These are phyloP conservation scores for Chlorella sp. DNA, from an alignment of 139 green algal genomes.

Conservation along the genomic window DNA sequence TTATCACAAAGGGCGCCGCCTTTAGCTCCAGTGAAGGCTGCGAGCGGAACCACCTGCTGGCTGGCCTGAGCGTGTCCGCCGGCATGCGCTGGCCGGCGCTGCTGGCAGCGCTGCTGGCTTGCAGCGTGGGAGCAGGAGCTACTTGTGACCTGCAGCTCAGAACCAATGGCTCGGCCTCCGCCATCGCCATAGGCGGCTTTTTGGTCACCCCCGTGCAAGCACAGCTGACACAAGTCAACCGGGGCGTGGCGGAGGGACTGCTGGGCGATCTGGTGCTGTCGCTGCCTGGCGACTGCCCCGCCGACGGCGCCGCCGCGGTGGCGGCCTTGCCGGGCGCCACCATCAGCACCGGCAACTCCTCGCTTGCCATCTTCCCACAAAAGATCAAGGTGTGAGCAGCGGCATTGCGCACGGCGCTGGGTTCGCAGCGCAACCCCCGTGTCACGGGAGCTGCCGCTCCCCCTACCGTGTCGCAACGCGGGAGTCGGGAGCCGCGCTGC, in stretches of 20 bases:
- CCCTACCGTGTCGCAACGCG: too few relatives aligned
- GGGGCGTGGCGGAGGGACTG: not conserved
- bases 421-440: not conserved
- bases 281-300: constrained; percentile 13
- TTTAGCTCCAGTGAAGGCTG: too few relatives aligned
- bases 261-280: constrained; percentile 1
- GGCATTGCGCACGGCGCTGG: constrained; percentile 1
- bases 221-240: not conserved
- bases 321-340: constrained; percentile 8
- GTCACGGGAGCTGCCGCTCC: not conserved
- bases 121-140: too few relatives aligned
- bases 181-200: constrained; percentile 1
- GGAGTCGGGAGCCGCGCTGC: not conserved
- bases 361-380: constrained; percentile 1
- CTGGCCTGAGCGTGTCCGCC: too few relatives aligned
- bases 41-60: too few relatives aligned
- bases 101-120: too few relatives aligned
- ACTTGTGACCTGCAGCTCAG: too few relatives aligned
- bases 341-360: not conserved
- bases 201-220: not conserved
- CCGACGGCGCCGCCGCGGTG: not conserved
- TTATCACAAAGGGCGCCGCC: too few relatives aligned
- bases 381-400: not conserved
- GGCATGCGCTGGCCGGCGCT: too few relatives aligned
- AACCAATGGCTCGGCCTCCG: constrained; percentile 10